phyloP scores from a whole-genome alignment of 805 yeast species.

The Wickerhamomyces silvicola region DNA sequence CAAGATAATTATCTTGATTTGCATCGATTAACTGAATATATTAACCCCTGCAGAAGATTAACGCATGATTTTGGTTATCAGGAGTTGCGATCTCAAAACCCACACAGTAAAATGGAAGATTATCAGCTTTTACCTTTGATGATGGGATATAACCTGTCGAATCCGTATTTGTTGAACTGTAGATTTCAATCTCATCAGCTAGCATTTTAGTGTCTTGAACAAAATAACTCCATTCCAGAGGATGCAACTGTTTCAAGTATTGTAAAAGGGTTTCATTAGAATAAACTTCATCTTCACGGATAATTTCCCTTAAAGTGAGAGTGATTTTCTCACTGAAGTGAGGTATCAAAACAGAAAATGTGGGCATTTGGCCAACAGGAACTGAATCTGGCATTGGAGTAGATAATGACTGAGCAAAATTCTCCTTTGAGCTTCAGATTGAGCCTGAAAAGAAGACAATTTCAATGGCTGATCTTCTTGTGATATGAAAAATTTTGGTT shows the following conservation, averaged over 20 bases:
- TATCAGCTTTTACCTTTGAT: conserved; percentile 28
- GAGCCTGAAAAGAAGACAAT: conserved; percentile 48
- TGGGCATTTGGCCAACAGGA: conserved; percentile 65
- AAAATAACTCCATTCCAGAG: conserved; percentile 64
- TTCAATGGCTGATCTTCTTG: conserved; percentile 72
- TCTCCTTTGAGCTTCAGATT: conserved; percentile 76
- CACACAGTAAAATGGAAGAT: conserved; percentile 54
- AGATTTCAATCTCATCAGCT: conserved; percentile 39
- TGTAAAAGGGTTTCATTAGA: conserved; percentile 60
- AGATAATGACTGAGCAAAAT: conserved; percentile 86
- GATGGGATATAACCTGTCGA: conserved; percentile 9
- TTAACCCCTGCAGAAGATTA: conserved; percentile 74
- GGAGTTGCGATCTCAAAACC: conserved; percentile 61
- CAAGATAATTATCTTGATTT: conserved; percentile 76
- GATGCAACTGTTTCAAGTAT: conserved; percentile 58
- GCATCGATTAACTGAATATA: conserved; percentile 78
- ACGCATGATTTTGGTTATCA: conserved; percentile 74
- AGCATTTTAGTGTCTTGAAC: conserved; percentile 58
- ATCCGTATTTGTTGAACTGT: conserved; percentile 11
- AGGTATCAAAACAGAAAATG: conserved; percentile 79
- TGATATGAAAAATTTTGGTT: conserved; percentile 73
- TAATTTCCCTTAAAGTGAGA: conserved; percentile 69
- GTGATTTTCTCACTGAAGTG: conserved; percentile 82
- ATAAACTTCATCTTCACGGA: conserved; percentile 60
- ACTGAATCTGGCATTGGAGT: conserved; percentile 77